Base-by-base conservation (phyloP, 352 stramenopile genomes). In the Pythium aphanidermatum region DNA sequence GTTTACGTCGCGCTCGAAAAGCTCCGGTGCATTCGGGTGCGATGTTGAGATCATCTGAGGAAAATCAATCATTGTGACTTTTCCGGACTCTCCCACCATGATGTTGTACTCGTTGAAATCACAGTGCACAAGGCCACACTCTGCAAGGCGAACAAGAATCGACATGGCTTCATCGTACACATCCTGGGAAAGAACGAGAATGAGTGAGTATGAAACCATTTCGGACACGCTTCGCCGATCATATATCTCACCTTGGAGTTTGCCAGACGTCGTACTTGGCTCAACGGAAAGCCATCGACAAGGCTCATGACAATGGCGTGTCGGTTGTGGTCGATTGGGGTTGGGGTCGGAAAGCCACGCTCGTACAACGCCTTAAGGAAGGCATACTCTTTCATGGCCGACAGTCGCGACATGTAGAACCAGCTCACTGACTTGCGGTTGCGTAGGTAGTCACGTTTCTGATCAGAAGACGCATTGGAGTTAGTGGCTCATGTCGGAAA, bases 31-130 rank as follows among this genome's bases (percentile, higher is more conserved):
- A 70, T 99, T 99, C 6, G 89, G 83, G 68, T 99, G 97, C 20
- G 81, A 90, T 2, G 93, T 99, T 8, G 89, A 98, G 40, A 99
- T 96, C 97, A 99, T 99, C 77, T 99, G 97, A 11, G 97, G 97
- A 67, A 99, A 99, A 85, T 99, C 97, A 71, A 99, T 99, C 65
- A 99, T 95, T 13, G 96, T 99, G 14, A 99, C 86, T 63, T 95
- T 84, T 42, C 86, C 74, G 29, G 69, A 61, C 36, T 94, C 74
- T 67, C 97, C 86, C 20, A 99, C 92, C 86, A 99, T 97, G 39
- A 99, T 84, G 71, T 99, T 99, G 73, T 99, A 98, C 74, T 99
- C 97, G 79, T 99, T 99, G 61, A 99, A 98, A 70, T 99, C 97
- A 63, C 97, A 99, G 74, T 99, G 97, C 13, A 99, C 94, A 21